Evolutionary conservation across 2,329 filamentous ascomycete species (phyloP).

Genomic region (Xylaria sp.): DNA sequence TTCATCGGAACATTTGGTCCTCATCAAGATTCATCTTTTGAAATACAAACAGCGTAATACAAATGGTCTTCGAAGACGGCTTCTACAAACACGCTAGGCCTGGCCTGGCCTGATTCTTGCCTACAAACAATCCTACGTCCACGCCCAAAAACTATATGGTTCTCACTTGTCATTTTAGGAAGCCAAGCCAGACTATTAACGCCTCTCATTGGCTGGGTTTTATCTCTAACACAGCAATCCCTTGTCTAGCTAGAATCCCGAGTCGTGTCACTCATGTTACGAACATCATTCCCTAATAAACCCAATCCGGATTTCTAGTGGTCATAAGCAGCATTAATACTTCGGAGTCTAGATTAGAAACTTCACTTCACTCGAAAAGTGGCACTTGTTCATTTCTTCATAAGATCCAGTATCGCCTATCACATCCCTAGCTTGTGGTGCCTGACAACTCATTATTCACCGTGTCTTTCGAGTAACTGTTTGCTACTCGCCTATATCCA

Average conservation of each 20-base stretch:
- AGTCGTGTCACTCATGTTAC: constrained; percentile 9
- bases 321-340: not conserved
- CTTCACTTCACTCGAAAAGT: not conserved
- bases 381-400: not conserved
- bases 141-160: not conserved
- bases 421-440: not conserved
- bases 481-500: not conserved
- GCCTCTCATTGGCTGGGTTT: constrained; percentile 20
- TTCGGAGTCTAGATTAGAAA: not conserved
- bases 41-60: not conserved
- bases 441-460: not conserved
- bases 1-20: not conserved
- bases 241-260: constrained; percentile 3
- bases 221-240: not conserved
- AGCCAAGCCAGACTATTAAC: constrained; percentile 2
- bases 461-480: not conserved
- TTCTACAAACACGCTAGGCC: not conserved
- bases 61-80: not conserved
- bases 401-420: constrained; percentile 5
- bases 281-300: not conserved
- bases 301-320: not conserved
- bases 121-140: not conserved
- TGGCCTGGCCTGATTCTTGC: too few relatives aligned
- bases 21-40: not conserved
- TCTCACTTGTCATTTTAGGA: constrained; percentile 22